Evolutionary conservation across 805 yeast species (phyloP), one percentile per base, ranked within the genome.

Genomic region (Barnettozyma wickerhamii): DNA sequence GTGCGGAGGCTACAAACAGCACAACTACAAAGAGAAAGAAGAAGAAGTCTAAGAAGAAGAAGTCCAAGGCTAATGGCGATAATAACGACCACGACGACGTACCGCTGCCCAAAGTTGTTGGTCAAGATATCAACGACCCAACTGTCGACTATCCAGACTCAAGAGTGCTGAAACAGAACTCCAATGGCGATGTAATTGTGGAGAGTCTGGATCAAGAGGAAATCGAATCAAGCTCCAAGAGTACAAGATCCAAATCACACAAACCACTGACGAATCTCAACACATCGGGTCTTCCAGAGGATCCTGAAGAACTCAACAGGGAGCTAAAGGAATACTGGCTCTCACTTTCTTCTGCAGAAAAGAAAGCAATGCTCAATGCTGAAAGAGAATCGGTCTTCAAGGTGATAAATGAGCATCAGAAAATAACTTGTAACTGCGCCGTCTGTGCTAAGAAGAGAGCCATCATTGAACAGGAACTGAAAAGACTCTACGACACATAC

Each of bases 151-250:
- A 84, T 53, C 93, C 93, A 3, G 71, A 75, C 12, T 81, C 89
- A 7, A 61, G 93, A 42, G 79, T 84, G 5, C 78, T 84, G 34
- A 81, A 77, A 49, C 79, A 81, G 50, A 84, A 76, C 4, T 73
- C 81, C 4, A 82, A 84, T 56, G 95, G 95, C 7, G 86, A 83
- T 50, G 84, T 85, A 5, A 74, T 84, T 36, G 88, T 86, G 19
- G 83, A 84, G 51, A 58, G 63, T 26, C 50, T 62, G 37, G 49
- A 50, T 7, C 40, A 37, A 12, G 40, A 33, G 42, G 38, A 40
- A 24, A 5, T 14, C n/a, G 15, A 4, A 21, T 24, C 34, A 19
- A 18, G 15, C 13, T 21, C 79, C 31, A n/a, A 27, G 21, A 21
- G 20, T 24, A 76, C 47, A 84, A 80, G 48, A 68, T 72, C 38